phyloP scores from a whole-genome alignment of 768 basidiomycete genomes.

The Podaxis sp. region DNA sequence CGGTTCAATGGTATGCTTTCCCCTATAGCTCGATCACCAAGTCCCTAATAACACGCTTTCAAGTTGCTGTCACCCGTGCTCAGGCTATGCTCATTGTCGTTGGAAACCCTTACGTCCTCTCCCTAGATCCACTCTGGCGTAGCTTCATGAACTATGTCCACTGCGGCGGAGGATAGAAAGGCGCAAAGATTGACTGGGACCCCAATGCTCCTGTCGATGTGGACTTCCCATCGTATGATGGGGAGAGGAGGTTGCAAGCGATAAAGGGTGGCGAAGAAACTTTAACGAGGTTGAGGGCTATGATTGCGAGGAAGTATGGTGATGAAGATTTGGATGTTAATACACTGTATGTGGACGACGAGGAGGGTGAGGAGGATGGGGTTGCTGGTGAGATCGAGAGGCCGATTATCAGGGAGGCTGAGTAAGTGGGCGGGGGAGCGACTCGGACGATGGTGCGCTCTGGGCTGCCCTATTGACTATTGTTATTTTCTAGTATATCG shows the following conservation, averaged over 20 bases:
- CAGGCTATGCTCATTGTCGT: conserved; percentile 54
- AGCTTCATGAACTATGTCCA: conserved; percentile 55
- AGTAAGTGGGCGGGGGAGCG: conserved; percentile 15
- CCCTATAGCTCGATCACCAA: too few species aligned
- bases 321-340: conserved; percentile 24
- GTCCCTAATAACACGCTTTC: too few species aligned
- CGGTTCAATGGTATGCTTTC: conserved; percentile 48
- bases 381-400: conserved; percentile 24
- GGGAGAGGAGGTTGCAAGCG: conserved; percentile 21
- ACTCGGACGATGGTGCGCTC: too few species aligned
- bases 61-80: conserved; percentile 43
- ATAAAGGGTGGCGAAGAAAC: conserved; percentile 34
- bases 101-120: conserved; percentile 54
- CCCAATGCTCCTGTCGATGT: conserved; percentile 13
- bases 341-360: conserved; percentile 18
- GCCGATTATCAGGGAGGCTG: conserved; percentile 27
- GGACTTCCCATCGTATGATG: conserved; percentile 28
- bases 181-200: conserved; percentile 19
- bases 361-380: conserved; percentile 21
- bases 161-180: conserved; percentile 49
- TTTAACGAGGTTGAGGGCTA: conserved; percentile 25
- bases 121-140: conserved; percentile 60
- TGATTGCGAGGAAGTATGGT: conserved; percentile 27
- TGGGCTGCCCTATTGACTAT: too few species aligned
- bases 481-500: too few species aligned